Evolutionary conservation across 2,329 filamentous ascomycete genomes (phyloP), one percentile per base, ranked within the genome.

Genomic region (Apiospora rasikravindrae): DNA sequence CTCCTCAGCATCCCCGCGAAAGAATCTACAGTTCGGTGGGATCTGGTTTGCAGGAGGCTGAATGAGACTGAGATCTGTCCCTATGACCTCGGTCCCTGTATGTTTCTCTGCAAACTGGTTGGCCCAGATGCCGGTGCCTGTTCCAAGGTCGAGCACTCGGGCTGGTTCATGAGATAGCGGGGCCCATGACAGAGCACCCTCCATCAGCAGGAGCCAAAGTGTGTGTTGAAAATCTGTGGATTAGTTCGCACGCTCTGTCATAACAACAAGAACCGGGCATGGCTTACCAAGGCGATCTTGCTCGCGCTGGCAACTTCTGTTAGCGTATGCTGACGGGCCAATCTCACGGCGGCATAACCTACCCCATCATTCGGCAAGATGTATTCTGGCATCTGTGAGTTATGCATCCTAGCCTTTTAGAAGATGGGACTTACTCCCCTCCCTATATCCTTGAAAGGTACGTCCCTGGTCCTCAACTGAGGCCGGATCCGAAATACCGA

Each of bases 71-170:
- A 51, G 44, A 14, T 69, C 68, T 19, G 29, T 53, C 44, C 68
- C 68, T 19, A 53, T 53, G 14, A 69, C 45, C 14, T 51, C 24
- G 26, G 26, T 40, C 24, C 14, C 45, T 29, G 68, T 45, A 33
- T 69, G 26, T 22, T 29, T 26, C 68, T 69, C n/a, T 42, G 44
- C 68, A 14, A 69, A 53, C 8, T 69, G 26, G 44, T 51, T 57
- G 49, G 68, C 68, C 68, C 68, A 69, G 7, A 40, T 33, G 26
- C 68, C 68, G 16, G 68, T 69, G 24, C 45, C 68, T 22, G 68
- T 69, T 16, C 26, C 68, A 22, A 69, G 44, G 45, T 69, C 45
- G 45, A 69, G 49, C 29, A 69, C 68, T 49, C 47, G 47, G 47
- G 22, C 22, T 49, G 47, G 47, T 22, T 22, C 22, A 24, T 7